A percentile compares a stretch with the other conserved stretches of the same genome.
Evolutionary conservation across 1,284 basidiomycete genomes (phyloP).

Genomic region (Ganoderma multipileum): DNA sequence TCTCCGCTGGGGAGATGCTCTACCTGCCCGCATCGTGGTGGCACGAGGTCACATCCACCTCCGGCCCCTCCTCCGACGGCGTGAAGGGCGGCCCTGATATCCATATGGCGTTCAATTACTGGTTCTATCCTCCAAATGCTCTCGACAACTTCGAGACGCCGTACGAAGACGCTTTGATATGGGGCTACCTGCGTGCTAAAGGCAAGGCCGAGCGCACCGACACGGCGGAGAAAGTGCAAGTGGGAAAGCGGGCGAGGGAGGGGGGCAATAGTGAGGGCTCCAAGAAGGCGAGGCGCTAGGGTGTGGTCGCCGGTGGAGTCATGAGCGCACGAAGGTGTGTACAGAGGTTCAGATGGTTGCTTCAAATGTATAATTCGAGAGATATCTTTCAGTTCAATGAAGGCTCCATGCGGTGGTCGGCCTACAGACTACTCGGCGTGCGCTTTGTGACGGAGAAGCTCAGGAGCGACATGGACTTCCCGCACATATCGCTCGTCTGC

Average conservation of each 20-base stretch:
- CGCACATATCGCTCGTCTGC: not conserved
- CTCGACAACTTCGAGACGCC: constrained; percentile 38
- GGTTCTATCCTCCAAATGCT: constrained; percentile 44
- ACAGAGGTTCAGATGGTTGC: not conserved
- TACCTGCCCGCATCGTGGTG: constrained; percentile 45
- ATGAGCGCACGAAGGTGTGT: not conserved
- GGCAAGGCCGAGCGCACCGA: constrained; percentile 1
- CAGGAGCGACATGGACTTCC: constrained; percentile 4
- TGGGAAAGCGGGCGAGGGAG: constrained; percentile 20
- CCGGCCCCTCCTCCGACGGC: constrained; percentile 16
- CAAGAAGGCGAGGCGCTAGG: constrained; percentile 26
- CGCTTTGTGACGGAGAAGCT: not conserved
- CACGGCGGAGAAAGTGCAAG: constrained; percentile 14
- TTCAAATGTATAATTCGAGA: not conserved
- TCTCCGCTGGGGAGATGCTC: constrained; percentile 42
- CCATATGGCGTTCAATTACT: constrained; percentile 46
- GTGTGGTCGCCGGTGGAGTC: not conserved
- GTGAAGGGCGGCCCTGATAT: constrained; percentile 29
- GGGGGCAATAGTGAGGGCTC: constrained; percentile 11
- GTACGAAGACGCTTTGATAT: constrained; percentile 39
- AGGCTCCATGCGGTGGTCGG: constrained; percentile 5
- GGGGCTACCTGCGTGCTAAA: constrained; percentile 37
- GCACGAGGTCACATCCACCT: constrained; percentile 44
- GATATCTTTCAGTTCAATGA: not conserved
- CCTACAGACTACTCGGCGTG: constrained; percentile 13